phyloP scores from a whole-genome alignment of 2,329 filamentous ascomycete species.

The Pseudogymnoascus sp. region DNA sequence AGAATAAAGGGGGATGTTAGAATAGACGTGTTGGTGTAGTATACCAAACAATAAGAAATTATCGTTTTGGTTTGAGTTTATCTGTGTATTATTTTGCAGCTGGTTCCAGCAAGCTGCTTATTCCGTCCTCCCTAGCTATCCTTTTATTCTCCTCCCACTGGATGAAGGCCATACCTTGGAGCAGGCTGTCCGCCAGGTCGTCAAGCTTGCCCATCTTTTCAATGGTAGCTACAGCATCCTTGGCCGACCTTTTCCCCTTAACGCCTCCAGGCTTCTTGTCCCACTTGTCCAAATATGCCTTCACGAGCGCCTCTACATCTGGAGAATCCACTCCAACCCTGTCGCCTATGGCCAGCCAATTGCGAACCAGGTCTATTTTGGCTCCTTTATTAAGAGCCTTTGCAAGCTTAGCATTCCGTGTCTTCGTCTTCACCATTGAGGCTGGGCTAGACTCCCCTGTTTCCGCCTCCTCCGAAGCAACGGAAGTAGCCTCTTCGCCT shows the following conservation, averaged over 20 bases:
- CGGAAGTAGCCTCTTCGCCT: conserved; percentile 21
- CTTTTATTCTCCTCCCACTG: conserved; percentile 60
- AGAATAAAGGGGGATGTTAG: conserved; percentile 3
- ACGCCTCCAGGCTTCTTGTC: conserved; percentile 19
- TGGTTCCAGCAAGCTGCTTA: background rate
- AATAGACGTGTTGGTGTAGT: conserved; percentile 1
- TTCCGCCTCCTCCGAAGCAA: conserved; percentile 17
- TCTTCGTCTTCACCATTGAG: conserved; percentile 24
- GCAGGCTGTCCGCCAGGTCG: conserved; percentile 70
- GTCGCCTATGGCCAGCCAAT: conserved; percentile 38
- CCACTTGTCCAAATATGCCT: conserved; percentile 30
- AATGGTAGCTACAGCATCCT: conserved; percentile 21
- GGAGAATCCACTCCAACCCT: conserved; percentile 26
- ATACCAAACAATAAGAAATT: conserved; percentile 6
- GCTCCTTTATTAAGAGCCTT: conserved; percentile 42
- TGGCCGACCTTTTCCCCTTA: conserved; percentile 22
- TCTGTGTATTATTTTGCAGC: background rate
- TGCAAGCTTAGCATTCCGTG: conserved; percentile 33
- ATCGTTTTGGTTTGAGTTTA: background rate
- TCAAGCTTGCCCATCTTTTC: conserved; percentile 55
- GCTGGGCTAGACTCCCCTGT: conserved; percentile 13
- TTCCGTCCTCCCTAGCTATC: conserved; percentile 20
- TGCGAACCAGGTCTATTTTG: conserved; percentile 55
- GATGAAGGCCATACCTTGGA: conserved; percentile 71
- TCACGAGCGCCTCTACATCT: conserved; percentile 31